phyloP scores from a whole-genome alignment of 305 asterid genomes.

The Petunia hybrid region DNA sequence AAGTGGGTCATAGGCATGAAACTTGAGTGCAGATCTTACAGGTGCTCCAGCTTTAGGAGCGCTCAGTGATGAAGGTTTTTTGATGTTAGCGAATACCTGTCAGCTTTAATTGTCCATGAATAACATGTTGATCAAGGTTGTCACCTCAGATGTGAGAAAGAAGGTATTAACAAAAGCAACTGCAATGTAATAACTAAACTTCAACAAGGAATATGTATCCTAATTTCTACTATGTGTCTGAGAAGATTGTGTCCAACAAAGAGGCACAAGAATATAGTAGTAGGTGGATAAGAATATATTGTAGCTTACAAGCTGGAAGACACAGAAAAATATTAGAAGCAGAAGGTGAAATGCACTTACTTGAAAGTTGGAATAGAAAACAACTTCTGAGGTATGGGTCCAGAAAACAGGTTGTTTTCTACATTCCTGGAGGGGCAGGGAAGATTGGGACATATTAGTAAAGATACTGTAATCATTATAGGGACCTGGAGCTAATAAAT shows the following conservation, averaged over 20 bases:
- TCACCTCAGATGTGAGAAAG: not conserved
- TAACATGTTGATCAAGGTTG: conserved; percentile 17
- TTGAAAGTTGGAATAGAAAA: conserved; percentile 77
- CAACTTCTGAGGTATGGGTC: conserved; percentile 82
- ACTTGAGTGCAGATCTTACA: not conserved
- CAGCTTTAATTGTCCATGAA: conserved; percentile 12
- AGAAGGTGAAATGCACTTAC: conserved; percentile 47
- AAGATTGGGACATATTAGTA: conserved; percentile 31
- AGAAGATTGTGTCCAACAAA: not conserved
- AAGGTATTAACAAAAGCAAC: not conserved
- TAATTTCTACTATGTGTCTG: too few relatives aligned
- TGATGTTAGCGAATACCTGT: not conserved
- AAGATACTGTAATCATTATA: conserved; percentile 28
- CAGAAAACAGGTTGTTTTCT: conserved; percentile 79
- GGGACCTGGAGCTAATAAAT: conserved; percentile 25
- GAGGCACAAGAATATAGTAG: not conserved
- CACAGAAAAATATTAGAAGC: not conserved
- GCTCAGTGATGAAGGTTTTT: not conserved
- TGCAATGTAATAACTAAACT: conserved; percentile 1
- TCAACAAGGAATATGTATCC: conserved; percentile 8
- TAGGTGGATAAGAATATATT: not conserved
- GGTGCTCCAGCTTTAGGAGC: not conserved
- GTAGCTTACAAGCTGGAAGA: conserved; percentile 24
- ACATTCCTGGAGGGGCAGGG: conserved; percentile 62
- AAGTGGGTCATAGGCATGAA: not conserved